Evolutionary conservation across 768 basidiomycete species (phyloP).

Genomic region (Exidia glandulosa): DNA sequence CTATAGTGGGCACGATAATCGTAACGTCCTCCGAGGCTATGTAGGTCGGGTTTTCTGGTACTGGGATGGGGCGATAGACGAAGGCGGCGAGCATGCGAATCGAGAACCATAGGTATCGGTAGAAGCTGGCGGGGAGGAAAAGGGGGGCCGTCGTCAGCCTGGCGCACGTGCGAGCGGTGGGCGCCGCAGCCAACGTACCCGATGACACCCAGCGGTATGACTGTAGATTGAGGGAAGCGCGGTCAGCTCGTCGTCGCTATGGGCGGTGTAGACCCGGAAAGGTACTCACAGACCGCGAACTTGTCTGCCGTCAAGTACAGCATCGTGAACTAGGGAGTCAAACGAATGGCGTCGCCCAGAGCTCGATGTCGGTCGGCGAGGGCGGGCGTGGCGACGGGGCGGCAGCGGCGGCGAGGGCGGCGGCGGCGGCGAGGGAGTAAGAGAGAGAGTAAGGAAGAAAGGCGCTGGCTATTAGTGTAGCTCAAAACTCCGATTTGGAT

Average conservation of each 20-base stretch:
- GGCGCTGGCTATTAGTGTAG: neutral
- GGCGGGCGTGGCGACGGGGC: neutral
- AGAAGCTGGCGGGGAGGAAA: constrained; percentile 47
- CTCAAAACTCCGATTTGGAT: neutral
- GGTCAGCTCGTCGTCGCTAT: neutral
- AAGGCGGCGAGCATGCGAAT: constrained; percentile 72
- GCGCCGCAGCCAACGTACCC: constrained; percentile 38
- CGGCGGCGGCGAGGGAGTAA: neutral
- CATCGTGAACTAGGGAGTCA: constrained; percentile 29
- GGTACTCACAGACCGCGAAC: constrained; percentile 76
- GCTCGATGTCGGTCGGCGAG: neutral
- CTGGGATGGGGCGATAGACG: constrained; percentile 78
- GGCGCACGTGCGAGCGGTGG: neutral
- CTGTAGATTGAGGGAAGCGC: constrained; percentile 35
- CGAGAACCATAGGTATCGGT: constrained; percentile 87
- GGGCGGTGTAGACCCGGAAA: neutral
- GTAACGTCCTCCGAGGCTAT: constrained; percentile 87
- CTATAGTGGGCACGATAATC: constrained; percentile 92
- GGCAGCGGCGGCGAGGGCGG: neutral
- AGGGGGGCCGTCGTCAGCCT: neutral
- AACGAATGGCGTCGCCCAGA: neutral
- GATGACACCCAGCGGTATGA: constrained; percentile 83
- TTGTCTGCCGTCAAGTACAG: constrained; percentile 85
- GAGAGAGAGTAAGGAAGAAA: neutral
- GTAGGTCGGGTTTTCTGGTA: constrained; percentile 86